Evolutionary conservation across 352 stramenopile species (phyloP), one percentile per base, ranked within the genome.

Genomic region (Pythium biforme): DNA sequence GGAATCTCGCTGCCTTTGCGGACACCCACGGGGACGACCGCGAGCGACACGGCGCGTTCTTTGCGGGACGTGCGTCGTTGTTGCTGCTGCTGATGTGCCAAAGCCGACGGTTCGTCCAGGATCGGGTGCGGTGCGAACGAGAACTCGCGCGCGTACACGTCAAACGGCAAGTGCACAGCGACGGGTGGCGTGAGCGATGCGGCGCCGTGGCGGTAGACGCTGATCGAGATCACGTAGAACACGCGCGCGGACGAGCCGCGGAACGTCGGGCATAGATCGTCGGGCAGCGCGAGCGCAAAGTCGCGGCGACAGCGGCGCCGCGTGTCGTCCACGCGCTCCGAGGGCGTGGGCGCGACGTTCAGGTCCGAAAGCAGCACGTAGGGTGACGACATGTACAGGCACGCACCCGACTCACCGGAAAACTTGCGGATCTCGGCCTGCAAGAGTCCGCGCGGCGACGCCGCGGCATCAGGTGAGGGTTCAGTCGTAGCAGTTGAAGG

Each of bases 171-270:
- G 43, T 89, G 80, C 19, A 88, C 56, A 1, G 73, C 80, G 1
- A 79, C 55, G 34, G 75, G 64, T 34, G 60, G 64, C 40, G 60
- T 81, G 22, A 26, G n/a, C 31, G n/a, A n/a, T n/a, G 40, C n/a
- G 25, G 25, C 27, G 15, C 39, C 43, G 45, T 15, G 62, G 61
- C 45, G 62, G 59, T 64, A 69, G 62, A 46, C 73, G 27, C 74
- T 86, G 59, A 89, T 82, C 11, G 80, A 79, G 23, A 89, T 51
- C 20, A 83, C 64, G 60, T 89, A 89, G 39, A 89, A 85, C n/a
- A 85, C 76, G 12, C 73, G 69, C 33, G 80, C 77, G 4, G 74
- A 83, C 7, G 65, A 76, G 39, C 80, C 80, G 31, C 78, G 69
- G 59, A 89, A 89, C 40, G 74, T 82, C 4, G 80, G 80, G 26